These are phyloP conservation scores for Phytophthora crassamura DNA, from an alignment of 352 stramenopile genomes.

Conservation along the genomic window DNA sequence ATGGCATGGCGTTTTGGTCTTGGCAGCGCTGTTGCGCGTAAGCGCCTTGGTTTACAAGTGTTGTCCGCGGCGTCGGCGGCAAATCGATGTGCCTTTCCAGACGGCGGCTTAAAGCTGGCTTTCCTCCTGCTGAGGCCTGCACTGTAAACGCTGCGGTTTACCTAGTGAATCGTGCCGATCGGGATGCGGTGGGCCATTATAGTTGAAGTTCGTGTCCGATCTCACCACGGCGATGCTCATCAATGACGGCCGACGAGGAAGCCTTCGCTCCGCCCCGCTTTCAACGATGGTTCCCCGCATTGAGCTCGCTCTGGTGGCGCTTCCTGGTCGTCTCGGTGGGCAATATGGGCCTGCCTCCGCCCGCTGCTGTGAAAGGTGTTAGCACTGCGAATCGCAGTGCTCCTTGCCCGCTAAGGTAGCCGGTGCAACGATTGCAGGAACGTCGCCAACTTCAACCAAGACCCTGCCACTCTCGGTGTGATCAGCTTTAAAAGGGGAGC, in stretches of 20 bases:
- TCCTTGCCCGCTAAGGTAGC: not conserved
- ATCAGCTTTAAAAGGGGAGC: not conserved
- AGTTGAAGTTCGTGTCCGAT: constrained; percentile 25
- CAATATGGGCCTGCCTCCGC: not conserved
- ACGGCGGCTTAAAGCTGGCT: constrained; percentile 3
- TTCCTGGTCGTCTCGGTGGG: not conserved
- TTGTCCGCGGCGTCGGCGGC: not conserved
- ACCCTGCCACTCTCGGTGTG: not conserved
- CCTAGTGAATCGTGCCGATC: constrained; percentile 2
- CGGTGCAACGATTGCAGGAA: constrained; percentile 4
- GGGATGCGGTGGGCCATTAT: not conserved
- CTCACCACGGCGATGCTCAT: constrained; percentile 5
- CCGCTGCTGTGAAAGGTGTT: not conserved
- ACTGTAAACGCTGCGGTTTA: constrained; percentile 22
- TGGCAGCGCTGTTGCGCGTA: not conserved
- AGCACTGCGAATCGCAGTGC: no score
- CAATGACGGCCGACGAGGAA: not conserved
- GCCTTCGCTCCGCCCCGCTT: no score
- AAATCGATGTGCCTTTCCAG: not conserved
- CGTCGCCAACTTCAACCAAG: constrained; percentile 1
- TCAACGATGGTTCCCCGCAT: no score
- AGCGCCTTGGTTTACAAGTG: constrained; percentile 23
- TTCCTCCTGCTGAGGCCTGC: constrained; percentile 4
- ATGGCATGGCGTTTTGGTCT: not conserved
- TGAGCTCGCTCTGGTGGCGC: no score